Evolutionary conservation across 352 stramenopile species (phyloP).

Genomic region (Pythium coloratum): DNA sequence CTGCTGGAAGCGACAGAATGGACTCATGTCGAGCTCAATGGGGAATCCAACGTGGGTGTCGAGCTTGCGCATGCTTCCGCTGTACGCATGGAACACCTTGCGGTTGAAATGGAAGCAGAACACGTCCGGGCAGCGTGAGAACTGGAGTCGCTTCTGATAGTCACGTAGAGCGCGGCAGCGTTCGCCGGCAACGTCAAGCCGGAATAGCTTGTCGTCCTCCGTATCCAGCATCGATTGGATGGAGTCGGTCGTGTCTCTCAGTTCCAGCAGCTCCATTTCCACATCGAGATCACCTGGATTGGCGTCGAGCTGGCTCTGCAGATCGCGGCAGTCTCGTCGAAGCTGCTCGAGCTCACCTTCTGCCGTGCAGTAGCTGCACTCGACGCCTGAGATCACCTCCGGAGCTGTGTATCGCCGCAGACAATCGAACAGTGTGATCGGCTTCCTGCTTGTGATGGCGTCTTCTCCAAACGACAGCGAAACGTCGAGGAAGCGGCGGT

Average conservation of each 20-base stretch:
- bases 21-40: conserved; percentile 73
- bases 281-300: conserved; percentile 28
- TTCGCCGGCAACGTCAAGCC: conserved; percentile 29
- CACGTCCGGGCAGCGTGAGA: conserved; percentile 77
- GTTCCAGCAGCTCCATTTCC: conserved; percentile 52
- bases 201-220: conserved; percentile 25
- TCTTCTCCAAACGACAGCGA: conserved; percentile 65
- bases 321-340: conserved; percentile 13
- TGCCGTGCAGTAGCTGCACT: conserved; percentile 75
- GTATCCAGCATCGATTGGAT: conserved; percentile 46
- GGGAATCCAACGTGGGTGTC: conserved; percentile 81
- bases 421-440: conserved; percentile 51
- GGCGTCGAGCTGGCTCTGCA: conserved; percentile 32
- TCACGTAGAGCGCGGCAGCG: conserved; percentile 39
- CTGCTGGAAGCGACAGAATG: conserved; percentile 71
- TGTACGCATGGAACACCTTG: conserved; percentile 76
- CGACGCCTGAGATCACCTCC: conserved; percentile 72
- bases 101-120: conserved; percentile 89
- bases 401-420: conserved; percentile 64
- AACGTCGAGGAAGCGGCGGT: conserved; percentile 77
- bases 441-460: conserved; percentile 27
- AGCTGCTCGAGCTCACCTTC: conserved; percentile 47
- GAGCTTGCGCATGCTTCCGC: conserved; percentile 69
- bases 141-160: conserved; percentile 70
- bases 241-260: conserved; percentile 67